Percentiles rank a stretch among this genome's conserved stretches.
Conservation (phyloP, 257 asterid species). For the Solanum pimpinellifolium region DNA sequence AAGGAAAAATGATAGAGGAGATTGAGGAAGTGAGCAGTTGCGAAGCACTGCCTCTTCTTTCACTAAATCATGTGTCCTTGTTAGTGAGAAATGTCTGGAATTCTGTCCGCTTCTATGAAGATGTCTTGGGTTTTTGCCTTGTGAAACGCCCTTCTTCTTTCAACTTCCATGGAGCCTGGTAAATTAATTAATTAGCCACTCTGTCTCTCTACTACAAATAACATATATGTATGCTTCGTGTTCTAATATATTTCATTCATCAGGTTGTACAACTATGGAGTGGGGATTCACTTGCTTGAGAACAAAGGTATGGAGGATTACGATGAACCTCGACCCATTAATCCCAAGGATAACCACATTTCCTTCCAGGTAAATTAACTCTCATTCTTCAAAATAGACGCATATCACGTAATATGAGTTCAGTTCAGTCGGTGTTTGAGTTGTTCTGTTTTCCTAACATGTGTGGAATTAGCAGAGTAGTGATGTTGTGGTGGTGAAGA, state of each 20-base stretch:
- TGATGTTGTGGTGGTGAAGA: conserved; percentile 19
- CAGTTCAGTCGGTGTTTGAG: not conserved
- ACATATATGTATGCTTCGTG: not conserved
- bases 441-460: not conserved
- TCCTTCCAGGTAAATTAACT: conserved; percentile 21
- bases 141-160: conserved; percentile 32
- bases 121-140: conserved; percentile 22
- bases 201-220: not conserved
- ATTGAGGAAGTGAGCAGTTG: conserved; percentile 9
- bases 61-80: conserved; percentile 26
- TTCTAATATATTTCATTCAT: not conserved
- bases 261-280: conserved; percentile 30
- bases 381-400: not conserved
- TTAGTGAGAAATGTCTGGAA: conserved; percentile 13
- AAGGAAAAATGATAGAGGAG: not conserved
- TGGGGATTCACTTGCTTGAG: conserved; percentile 31
- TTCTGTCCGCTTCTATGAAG: conserved; percentile 20
- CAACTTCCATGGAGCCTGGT: conserved; percentile 32
- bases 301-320: not conserved
- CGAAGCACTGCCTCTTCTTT: conserved; percentile 22
- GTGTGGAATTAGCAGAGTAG: conserved; percentile 6
- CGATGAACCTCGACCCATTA: conserved; percentile 13
- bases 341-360: conserved; percentile 28
- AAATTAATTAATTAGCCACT: not conserved
- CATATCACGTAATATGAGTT: not conserved